Percentiles rank a stretch among this genome's conserved stretches.
phyloP scores from a whole-genome alignment of 2,329 filamentous ascomycete genomes.

The Arthrinium puccinioides region DNA sequence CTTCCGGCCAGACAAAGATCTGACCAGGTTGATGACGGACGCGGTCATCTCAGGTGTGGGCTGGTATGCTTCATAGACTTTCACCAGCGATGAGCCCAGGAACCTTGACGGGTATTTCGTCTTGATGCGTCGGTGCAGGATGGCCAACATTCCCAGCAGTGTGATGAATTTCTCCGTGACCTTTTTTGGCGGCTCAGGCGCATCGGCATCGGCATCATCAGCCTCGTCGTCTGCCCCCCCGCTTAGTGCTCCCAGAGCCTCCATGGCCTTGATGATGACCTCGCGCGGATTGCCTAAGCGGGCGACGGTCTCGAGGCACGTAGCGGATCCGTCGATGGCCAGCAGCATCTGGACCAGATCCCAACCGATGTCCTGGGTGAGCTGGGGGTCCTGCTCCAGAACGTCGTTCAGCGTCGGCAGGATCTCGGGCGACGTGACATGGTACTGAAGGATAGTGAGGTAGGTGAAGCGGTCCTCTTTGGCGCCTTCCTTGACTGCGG shows the following conservation, averaged over 20 bases:
- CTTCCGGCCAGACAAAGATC: constrained; percentile 59
- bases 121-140: constrained; percentile 66
- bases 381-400: constrained; percentile 52
- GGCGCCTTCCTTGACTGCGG: constrained; percentile 20
- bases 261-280: constrained; percentile 73
- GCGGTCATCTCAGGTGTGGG: constrained; percentile 61
- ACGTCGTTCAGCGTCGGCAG: constrained; percentile 62
- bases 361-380: constrained; percentile 77
- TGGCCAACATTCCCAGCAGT: constrained; percentile 63
- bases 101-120: constrained; percentile 75
- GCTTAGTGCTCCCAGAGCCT: constrained; percentile 56
- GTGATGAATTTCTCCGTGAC: constrained; percentile 52
- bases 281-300: constrained; percentile 74
- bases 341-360: constrained; percentile 72
- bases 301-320: constrained; percentile 67
- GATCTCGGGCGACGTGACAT: constrained; percentile 54
- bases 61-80: constrained; percentile 60
- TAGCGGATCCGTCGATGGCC: constrained; percentile 58
- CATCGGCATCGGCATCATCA: constrained; percentile 16
- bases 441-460: constrained; percentile 69
- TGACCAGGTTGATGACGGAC: constrained; percentile 62
- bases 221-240: constrained; percentile 34
- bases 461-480: constrained; percentile 63
- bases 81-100: constrained; percentile 67
- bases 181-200: constrained; percentile 16